Evolutionary conservation across 345 rosid species (phyloP).

Genomic region (Gynandropsis gynandra): DNA sequence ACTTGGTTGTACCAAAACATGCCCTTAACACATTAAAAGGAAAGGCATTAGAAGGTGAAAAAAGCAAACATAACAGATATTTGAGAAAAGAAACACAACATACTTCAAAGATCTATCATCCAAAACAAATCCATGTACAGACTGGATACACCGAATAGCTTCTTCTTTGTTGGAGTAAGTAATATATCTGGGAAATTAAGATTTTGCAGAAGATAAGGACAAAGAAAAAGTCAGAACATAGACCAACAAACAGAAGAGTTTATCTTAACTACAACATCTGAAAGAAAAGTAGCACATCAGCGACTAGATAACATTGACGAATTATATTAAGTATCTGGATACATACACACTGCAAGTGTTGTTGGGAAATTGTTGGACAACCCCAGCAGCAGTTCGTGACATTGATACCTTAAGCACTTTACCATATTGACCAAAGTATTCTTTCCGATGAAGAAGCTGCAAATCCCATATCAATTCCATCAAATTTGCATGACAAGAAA

Average conservation of each 20-base stretch:
- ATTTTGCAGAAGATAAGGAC: constrained; percentile 7
- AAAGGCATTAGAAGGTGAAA: constrained; percentile 12
- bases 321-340: background rate
- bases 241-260: constrained; percentile 8
- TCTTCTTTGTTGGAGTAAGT: constrained; percentile 87
- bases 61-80: constrained; percentile 9
- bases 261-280: constrained; percentile 7
- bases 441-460: constrained; percentile 77
- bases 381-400: constrained; percentile 83
- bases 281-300: constrained; percentile 1
- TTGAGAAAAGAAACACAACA: constrained; percentile 17
- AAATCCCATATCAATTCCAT: constrained; percentile 2
- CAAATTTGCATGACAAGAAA: background rate
- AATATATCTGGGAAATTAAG: constrained; percentile 51
- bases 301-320: constrained; percentile 7
- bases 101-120: constrained; percentile 73
- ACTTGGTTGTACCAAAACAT: constrained; percentile 96
- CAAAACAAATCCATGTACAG: constrained; percentile 87
- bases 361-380: constrained; percentile 77
- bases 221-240: constrained; percentile 14
- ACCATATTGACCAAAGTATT: constrained; percentile 91
- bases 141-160: constrained; percentile 88
- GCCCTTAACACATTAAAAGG: constrained; percentile 55
- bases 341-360: constrained; percentile 95
- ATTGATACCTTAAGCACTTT: constrained; percentile 84